A percentile compares a stretch with the other conserved stretches of the same genome.
phyloP scores from a whole-genome alignment of 495 filamentous ascomycete genomes.

The Trichoderma orchidacearum region DNA sequence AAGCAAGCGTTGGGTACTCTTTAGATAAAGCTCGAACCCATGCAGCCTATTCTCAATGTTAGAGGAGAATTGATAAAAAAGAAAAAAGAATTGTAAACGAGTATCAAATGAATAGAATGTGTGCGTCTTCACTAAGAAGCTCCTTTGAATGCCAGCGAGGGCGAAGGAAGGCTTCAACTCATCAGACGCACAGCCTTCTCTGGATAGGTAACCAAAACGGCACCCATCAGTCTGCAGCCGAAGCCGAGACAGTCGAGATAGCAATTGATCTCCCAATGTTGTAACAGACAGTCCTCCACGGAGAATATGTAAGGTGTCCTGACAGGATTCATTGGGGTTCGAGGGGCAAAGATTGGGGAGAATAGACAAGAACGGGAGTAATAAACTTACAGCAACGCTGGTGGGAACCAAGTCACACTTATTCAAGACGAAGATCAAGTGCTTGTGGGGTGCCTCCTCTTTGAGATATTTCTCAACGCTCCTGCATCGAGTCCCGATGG shows the following conservation, averaged over 20 bases:
- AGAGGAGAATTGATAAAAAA: background rate
- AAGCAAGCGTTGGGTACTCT: conserved; percentile 84
- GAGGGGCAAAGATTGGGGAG: conserved; percentile 6
- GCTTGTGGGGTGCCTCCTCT: conserved; percentile 90
- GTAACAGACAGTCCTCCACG: conserved; percentile 89
- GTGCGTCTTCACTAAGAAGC: conserved; percentile 98
- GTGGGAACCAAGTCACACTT: conserved; percentile 96
- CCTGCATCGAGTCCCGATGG: conserved; percentile 75
- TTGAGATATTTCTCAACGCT: conserved; percentile 88
- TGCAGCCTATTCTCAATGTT: conserved; percentile 44
- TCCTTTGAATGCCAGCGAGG: conserved; percentile 38
- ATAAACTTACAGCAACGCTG: conserved; percentile 72
- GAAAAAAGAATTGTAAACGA: conserved; percentile 3
- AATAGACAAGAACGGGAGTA: conserved; percentile 7
- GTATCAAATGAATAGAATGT: conserved; percentile 41
- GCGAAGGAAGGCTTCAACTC: conserved; percentile 69
- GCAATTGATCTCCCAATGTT: conserved; percentile 83
- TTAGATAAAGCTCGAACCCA: conserved; percentile 74
- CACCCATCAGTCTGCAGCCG: conserved; percentile 50
- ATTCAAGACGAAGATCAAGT: conserved; percentile 83
- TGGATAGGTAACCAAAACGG: conserved; percentile 85
- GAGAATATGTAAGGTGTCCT: conserved; percentile 61
- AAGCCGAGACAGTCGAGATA: conserved; percentile 36
- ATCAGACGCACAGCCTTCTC: conserved; percentile 48
- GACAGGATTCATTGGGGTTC: conserved; percentile 70